A percentile compares a stretch with the other conserved stretches of the same genome.
These are phyloP conservation scores for Alternaria conjuncta DNA, from an alignment of 2,329 filamentous ascomycete genomes.

Conservation along the genomic window DNA sequence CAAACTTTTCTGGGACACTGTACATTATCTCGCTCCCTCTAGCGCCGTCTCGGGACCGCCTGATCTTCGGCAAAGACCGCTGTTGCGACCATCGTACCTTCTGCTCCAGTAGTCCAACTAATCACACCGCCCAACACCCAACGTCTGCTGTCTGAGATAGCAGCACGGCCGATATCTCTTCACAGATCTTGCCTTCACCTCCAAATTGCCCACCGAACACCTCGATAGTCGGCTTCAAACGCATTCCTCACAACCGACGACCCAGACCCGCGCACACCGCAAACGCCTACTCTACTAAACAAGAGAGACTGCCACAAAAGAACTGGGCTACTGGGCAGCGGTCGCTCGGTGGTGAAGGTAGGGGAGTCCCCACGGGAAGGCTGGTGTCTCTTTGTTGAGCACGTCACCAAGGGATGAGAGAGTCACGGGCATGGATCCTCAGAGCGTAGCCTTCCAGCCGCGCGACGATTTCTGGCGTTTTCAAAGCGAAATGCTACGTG, in stretches of 20 bases:
- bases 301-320: not conserved
- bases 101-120: constrained; percentile 3
- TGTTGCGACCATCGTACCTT: constrained; percentile 1
- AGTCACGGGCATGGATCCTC: constrained; percentile 63
- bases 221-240: not conserved
- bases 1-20: not conserved
- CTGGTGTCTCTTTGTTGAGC: constrained; percentile 30
- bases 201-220: not conserved
- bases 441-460: constrained; percentile 67
- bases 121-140: not conserved
- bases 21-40: not conserved
- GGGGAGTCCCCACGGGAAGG: constrained; percentile 20
- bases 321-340: constrained; percentile 12
- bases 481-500: constrained; percentile 66
- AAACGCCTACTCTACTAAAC: not conserved
- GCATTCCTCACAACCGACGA: not conserved
- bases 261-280: not conserved
- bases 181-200: not conserved
- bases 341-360: constrained; percentile 16
- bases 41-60: not conserved
- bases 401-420: constrained; percentile 41
- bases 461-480: constrained; percentile 70
- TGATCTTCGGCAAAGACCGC: constrained; percentile 4
- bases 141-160: not conserved
- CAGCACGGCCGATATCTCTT: not conserved